These are phyloP conservation scores for Jamesozyma piceae DNA, from an alignment of 805 yeast genomes.

Conservation along the genomic window DNA sequence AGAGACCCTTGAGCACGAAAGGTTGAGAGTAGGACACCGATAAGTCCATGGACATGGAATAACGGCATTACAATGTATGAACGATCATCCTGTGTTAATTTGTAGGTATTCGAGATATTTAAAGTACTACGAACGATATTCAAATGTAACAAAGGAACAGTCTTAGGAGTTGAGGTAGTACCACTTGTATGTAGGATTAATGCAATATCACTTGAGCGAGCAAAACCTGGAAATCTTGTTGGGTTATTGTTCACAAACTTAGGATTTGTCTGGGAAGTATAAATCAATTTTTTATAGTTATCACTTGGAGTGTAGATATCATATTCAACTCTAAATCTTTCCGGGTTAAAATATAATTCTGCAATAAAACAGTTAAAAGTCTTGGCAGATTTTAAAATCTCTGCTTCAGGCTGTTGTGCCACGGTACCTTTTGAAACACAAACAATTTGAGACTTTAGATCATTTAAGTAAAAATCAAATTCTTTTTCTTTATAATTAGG, in stretches of 20 bases:
- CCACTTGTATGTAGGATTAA: slow-evolving; percentile 66
- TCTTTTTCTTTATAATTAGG: slow-evolving; percentile 52
- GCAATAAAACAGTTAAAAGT: slow-evolving; percentile 40
- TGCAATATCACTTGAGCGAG: slow-evolving; percentile 46
- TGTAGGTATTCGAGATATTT: slow-evolving; percentile 53
- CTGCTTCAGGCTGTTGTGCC: slow-evolving; percentile 22
- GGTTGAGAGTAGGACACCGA: slow-evolving; percentile 57
- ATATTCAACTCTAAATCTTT: slow-evolving; percentile 37
- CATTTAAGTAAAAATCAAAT: slow-evolving; percentile 55
- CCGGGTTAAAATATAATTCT: slow-evolving; percentile 41
- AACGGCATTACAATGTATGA: slow-evolving; percentile 67
- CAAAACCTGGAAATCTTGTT: slow-evolving; percentile 33
- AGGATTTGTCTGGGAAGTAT: slow-evolving; percentile 24
- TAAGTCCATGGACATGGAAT: slow-evolving; percentile 68
- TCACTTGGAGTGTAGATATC: slow-evolving; percentile 26
- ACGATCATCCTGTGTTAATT: slow-evolving; percentile 39
- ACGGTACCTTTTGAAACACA: slow-evolving; percentile 48
- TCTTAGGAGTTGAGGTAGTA: slow-evolving; percentile 69
- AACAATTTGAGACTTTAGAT: slow-evolving; percentile 47
- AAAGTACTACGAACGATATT: slow-evolving; percentile 51
- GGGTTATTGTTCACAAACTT: slow-evolving; percentile 24
- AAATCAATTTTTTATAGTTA: slow-evolving; percentile 17
- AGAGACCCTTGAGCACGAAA: slow-evolving; percentile 50
- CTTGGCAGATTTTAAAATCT: slow-evolving; percentile 43
- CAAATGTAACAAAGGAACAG: slow-evolving; percentile 59